These are phyloP conservation scores for Leccinum arenicola DNA, from an alignment of 768 basidiomycete genomes.

Conservation along the genomic window DNA sequence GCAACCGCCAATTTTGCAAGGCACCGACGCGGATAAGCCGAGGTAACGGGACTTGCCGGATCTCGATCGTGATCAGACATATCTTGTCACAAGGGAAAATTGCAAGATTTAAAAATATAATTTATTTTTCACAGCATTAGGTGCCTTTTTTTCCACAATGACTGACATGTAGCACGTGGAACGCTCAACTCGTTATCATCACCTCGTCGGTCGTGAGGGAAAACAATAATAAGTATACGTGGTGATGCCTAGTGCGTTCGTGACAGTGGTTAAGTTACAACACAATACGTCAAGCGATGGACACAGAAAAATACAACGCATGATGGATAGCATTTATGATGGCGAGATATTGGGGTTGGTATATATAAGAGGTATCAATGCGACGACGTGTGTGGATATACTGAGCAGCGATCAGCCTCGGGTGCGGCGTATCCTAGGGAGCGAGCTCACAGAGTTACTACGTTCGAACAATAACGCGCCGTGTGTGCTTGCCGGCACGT, in stretches of 20 bases:
- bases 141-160: conserved; percentile 4
- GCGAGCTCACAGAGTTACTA: conserved; percentile 19
- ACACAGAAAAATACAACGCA: conserved; percentile 20
- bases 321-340: conserved; percentile 22
- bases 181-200: conserved; percentile 7
- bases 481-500: conserved; percentile 78
- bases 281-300: conserved; percentile 13
- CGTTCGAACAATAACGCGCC: conserved; percentile 59
- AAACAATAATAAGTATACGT: conserved; percentile 14
- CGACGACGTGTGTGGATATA: conserved; percentile 10
- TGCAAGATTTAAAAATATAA: neutral
- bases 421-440: neutral
- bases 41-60: conserved; percentile 24
- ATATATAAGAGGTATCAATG: conserved; percentile 25
- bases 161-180: conserved; percentile 13
- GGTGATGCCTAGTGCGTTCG: conserved; percentile 1
- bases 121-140: conserved; percentile 3
- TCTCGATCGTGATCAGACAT: conserved; percentile 18
- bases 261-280: conserved; percentile 10
- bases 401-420: neutral
- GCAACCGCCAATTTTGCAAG: conserved; percentile 9
- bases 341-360: conserved; percentile 14
- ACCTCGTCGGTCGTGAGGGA: conserved; percentile 6
- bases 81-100: conserved; percentile 7
- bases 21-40: conserved; percentile 20